These are phyloP conservation scores for Podospora pseudopauciseta DNA, from an alignment of 495 filamentous ascomycete species.

Conservation along the genomic window DNA sequence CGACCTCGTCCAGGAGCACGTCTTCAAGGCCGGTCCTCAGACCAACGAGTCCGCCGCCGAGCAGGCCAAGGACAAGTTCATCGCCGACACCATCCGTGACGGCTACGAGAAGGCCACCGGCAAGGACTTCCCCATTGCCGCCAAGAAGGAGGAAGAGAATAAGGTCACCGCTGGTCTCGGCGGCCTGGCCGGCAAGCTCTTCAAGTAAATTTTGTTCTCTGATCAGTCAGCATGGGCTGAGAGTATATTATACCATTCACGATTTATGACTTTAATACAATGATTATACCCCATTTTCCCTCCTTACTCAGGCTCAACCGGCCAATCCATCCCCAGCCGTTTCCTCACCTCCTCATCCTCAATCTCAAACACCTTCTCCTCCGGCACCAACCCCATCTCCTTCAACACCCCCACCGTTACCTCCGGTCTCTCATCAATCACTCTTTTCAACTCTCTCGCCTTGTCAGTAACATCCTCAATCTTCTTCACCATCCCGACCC, in stretches of 20 bases:
- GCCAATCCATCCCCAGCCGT: conserved; percentile 9
- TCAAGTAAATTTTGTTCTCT: conserved; percentile 6
- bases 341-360: not conserved
- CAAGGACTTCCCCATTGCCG: conserved; percentile 53
- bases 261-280: conserved; percentile 4
- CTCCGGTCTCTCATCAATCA: conserved; percentile 39
- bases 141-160: conserved; percentile 52
- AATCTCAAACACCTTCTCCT: conserved; percentile 46
- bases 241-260: not conserved
- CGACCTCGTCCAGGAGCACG: conserved; percentile 63
- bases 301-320: not conserved
- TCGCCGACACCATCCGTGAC: conserved; percentile 58
- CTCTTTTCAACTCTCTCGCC: conserved; percentile 44
- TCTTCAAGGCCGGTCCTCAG: conserved; percentile 62
- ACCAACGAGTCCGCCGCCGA: conserved; percentile 67
- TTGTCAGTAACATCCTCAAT: conserved; percentile 58
- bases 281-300: not conserved
- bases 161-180: conserved; percentile 8
- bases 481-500: conserved; percentile 49
- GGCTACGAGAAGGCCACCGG: conserved; percentile 61
- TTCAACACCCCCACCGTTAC: conserved; percentile 38
- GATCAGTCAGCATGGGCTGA: not conserved
- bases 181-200: not conserved
- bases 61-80: conserved; percentile 71
- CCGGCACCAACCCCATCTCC: conserved; percentile 40